Conservation (phyloP, 2,329 filamentous ascomycete genomes). For the Colletotrichum tropicicola region DNA sequence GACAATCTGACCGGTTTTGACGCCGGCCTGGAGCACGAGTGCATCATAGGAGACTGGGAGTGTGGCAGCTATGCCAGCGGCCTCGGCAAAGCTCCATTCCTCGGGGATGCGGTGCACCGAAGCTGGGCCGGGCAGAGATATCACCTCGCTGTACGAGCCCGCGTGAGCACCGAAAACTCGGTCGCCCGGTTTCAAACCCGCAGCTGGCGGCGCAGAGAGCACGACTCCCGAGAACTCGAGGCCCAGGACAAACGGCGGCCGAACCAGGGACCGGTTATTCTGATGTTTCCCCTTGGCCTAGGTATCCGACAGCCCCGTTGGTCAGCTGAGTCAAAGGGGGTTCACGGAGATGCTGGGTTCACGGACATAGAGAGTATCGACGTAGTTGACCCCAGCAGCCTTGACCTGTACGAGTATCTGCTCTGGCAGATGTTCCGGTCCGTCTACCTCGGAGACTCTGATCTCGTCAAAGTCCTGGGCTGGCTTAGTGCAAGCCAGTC, state of each 20-base stretch:
- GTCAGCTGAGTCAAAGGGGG: background rate
- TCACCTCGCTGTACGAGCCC: conserved; percentile 62
- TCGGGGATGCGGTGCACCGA: conserved; percentile 53
- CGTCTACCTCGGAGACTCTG: conserved; percentile 34
- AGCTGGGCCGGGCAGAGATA: conserved; percentile 47
- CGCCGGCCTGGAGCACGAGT: conserved; percentile 48
- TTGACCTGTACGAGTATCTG: conserved; percentile 49
- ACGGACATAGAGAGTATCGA: conserved; percentile 64
- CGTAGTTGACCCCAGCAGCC: conserved; percentile 66
- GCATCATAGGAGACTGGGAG: conserved; percentile 64
- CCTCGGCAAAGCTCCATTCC: conserved; percentile 54
- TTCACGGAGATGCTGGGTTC: background rate
- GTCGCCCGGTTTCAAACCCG: conserved; percentile 53
- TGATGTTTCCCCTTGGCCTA: conserved; percentile 66
- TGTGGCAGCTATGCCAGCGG: conserved; percentile 62
- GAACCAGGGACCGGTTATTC: conserved; percentile 64
- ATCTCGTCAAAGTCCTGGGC: conserved; percentile 34
- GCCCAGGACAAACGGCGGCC: conserved; percentile 66
- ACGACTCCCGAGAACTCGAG: conserved; percentile 69
- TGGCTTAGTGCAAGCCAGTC: background rate
- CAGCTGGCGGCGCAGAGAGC: conserved; percentile 43
- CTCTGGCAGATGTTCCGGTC: conserved; percentile 28
- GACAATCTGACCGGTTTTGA: conserved; percentile 57
- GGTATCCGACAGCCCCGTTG: background rate
- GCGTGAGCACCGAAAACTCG: conserved; percentile 61